Base-by-base conservation (phyloP, 371 early-diverging fungal genomes). In the Apophysomyces elegans region DNA sequence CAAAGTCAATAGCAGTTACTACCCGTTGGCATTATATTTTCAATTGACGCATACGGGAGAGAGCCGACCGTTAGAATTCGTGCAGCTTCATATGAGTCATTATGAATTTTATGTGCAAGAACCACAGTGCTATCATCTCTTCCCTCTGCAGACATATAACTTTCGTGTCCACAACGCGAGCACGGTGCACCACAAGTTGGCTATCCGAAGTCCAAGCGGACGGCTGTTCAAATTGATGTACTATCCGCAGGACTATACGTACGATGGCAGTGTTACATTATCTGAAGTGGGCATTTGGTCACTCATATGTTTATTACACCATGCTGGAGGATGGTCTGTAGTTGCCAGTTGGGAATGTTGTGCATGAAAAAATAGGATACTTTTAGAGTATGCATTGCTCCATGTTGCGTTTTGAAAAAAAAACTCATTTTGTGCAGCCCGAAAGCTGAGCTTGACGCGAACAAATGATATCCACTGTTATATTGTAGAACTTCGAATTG, bases 121-220 rank as follows among this genome's bases (percentile, higher is more conserved):
- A 26, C 83, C 83, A 0, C 83, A 83, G 61, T 83, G 83, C 16
- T 71, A 79, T 38, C 69, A 70, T 13, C 70, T 83, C n/a, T 80
- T 74, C 47, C 80, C 80, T 12, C 56, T 78, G 26, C 83, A 83
- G 36, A 69, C 61, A 14, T 83, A 80, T 46, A 69, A 69, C 26
- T 83, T 83, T 36, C 56, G 70, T 26, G 71, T 81, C 37, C 65
- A 57, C 57, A 61, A 61, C 45, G 63, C 72, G 36, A 66, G 65
- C 16, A 68, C 69, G 3, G 38, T 61, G 7, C 78, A 78, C 60
- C 77, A 78, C 45, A 83, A 83, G 35, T 58, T 83, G 54, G 80
- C 80, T 1, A 66, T 83, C 37, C 76, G 75, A 12, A 77, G 79
- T 56, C 83, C 83, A 1, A 65, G 62, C 32, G 83, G 83, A 0